A percentile compares a stretch with the other conserved stretches of the same genome.
These are phyloP conservation scores for Dichotomopilus funicola DNA, from an alignment of 2,329 filamentous ascomycete species.

Conservation along the genomic window DNA sequence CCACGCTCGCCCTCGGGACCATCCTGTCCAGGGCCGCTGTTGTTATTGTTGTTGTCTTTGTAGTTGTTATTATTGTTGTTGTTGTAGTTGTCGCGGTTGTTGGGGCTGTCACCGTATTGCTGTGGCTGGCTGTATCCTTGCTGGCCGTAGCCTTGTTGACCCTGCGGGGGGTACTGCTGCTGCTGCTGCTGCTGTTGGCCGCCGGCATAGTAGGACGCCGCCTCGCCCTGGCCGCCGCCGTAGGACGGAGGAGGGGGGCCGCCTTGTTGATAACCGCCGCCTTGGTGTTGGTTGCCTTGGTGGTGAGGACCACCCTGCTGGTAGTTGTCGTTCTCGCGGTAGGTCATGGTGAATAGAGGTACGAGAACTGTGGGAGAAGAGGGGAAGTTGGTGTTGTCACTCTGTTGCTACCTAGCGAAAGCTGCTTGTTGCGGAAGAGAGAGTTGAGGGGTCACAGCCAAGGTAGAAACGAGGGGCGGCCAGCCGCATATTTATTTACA, in stretches of 20 bases:
- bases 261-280: slow-evolving; percentile 5
- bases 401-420: no score
- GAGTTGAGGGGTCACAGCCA: no score
- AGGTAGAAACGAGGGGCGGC: no score
- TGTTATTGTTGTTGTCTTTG: not conserved
- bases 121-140: not conserved
- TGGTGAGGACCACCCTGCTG: not conserved
- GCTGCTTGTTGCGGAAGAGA: no score
- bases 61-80: slow-evolving; percentile 1
- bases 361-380: no score
- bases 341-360: slow-evolving; percentile 5
- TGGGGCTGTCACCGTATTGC: not conserved
- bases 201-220: slow-evolving; percentile 11
- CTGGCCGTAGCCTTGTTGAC: slow-evolving; percentile 1
- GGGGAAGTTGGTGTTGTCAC: no score
- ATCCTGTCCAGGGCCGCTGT: slow-evolving; percentile 4
- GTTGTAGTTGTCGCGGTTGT: not conserved
- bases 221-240: slow-evolving; percentile 13
- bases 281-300: not conserved
- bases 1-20: slow-evolving; percentile 36
- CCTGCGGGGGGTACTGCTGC: not conserved
- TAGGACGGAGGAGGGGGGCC: slow-evolving; percentile 4
- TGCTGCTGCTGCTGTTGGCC: slow-evolving; percentile 8
- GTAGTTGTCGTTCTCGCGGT: slow-evolving; percentile 8
- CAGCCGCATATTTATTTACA: no score